Base-by-base conservation (phyloP, 2,329 filamentous ascomycete genomes). In the Immersiporthe knoxdaviesiana region DNA sequence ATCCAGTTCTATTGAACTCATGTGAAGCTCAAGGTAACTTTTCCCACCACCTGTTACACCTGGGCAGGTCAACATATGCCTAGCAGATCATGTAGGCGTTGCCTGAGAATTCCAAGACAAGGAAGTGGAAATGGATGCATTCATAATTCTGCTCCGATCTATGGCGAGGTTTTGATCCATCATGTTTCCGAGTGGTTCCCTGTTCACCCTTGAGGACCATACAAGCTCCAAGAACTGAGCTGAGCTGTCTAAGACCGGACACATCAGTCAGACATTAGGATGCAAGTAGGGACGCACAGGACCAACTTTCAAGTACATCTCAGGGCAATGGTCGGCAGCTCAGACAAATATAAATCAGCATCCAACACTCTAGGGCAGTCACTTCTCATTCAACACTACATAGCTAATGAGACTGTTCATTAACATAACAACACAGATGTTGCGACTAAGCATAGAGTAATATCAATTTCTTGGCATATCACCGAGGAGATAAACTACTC, bases 401-500 rank as follows among this genome's bases (percentile, higher is more conserved):
- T n/a, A n/a, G 16, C 18, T 18, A n/a, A 21, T n/a, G 44, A 21
- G 18, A 21, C 24, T n/a, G n/a, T n/a, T n/a, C n/a, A n/a, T n/a
- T 3, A 30, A 5, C 52, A 18, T 27, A 30, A 16, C 4, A 16
- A 7, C 11, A 16, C 30, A 12, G 30, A 54, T 54, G 4, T 30
- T 24, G 30, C 12, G 30, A 1, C 52, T 2, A 30, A 12, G 4
- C 12, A 61, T 61, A 18, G 16, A 61, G 24, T n/a, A n/a, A n/a
- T 61, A 61, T 41, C 59, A 30, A 27, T 61, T 61, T 37, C 59
- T 61, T 61, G 59, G 59, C 24, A 16, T 30, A 12, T n/a, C n/a
- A n/a, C n/a, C n/a, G n/a, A n/a, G n/a, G n/a, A n/a, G n/a, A n/a
- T n/a, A n/a, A n/a, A n/a, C n/a, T n/a, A n/a, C n/a, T n/a, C n/a